Evolutionary conservation across 2,329 filamentous ascomycete genomes (phyloP), one percentile per base, ranked within the genome.

Genomic region (Cladosporium sp.): DNA sequence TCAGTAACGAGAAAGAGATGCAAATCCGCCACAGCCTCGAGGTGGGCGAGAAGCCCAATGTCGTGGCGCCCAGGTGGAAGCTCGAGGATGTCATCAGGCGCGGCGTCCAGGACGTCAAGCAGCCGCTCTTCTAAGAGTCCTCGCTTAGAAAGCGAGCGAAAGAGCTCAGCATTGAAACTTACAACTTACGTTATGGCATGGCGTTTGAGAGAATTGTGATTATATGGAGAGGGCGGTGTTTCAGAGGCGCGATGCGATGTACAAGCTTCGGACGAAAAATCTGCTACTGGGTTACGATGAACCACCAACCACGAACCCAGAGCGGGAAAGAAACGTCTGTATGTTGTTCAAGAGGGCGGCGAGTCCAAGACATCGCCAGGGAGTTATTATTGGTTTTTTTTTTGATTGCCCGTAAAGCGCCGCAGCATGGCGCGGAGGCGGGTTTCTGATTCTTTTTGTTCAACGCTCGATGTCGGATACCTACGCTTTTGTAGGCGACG

Each of bases 61-160:
- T 87, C 60, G 82, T 78, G 48, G 86, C 91, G 63, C 93, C 93
- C 13, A 84, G 93, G 70, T 97, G 93, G 93, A 85, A 84, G 68
- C 78, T 93, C 21, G 86, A 91, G 69, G 90, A 92, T 69, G 88
- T 95, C 63, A 83, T 96, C 69, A 86, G 86, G 70, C 83, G 85
- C 62, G 91, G 91, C 68, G 90, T 89, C 25, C 85, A 90, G 72
- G 92, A 96, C 78, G 86, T 89, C 72, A 92, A 95, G 81, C 74
- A 85, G 63, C 86, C 88, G 58, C 81, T 96, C 14, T 63, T 36
- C 43, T 61, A 61, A 53, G 46, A 32, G 51, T 18, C 10, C 13
- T 14, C 25, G 23, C 25, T 21, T 26, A 1, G 26, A 21, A 23
- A 28, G 10, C 16, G 18, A 30, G 23, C 39, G 58, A 32, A 13